Percentiles rank a stretch among this genome's conserved stretches.
Conservation (phyloP, 2,329 filamentous ascomycete genomes). For the Cordyceps cicadae region DNA sequence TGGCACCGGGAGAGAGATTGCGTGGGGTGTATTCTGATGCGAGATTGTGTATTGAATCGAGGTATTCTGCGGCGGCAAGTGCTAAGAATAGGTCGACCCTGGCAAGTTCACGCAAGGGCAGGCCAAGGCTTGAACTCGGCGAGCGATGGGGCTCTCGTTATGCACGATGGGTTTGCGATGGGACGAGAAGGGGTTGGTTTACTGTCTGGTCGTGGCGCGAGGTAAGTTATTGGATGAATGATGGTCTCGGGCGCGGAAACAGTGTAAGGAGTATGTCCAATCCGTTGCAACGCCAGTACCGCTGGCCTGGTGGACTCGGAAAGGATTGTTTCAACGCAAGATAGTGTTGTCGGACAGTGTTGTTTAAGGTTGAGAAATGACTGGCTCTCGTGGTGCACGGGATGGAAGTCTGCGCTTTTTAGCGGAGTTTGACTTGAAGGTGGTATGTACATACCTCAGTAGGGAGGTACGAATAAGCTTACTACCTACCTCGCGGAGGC, state of each 20-base stretch:
- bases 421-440: background rate
- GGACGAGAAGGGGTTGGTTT: background rate
- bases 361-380: background rate
- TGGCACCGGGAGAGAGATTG: background rate
- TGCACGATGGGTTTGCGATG: slow-evolving; percentile 6
- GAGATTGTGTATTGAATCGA: background rate
- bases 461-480: too few relatives aligned
- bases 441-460: too few relatives aligned
- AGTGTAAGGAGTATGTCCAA: background rate
- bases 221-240: background rate
- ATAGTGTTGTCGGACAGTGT: background rate
- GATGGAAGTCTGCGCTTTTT: background rate
- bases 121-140: background rate
- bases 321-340: background rate
- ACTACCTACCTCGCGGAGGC: background rate
- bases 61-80: background rate
- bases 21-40: slow-evolving; percentile 8
- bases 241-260: background rate
- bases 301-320: background rate
- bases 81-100: background rate
- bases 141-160: background rate
- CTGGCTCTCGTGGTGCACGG: background rate
- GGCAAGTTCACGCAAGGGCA: background rate
- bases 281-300: background rate
- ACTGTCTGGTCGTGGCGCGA: background rate